Conservation (phyloP, 2,329 filamentous ascomycete species). For the Fusarium algeriense region DNA sequence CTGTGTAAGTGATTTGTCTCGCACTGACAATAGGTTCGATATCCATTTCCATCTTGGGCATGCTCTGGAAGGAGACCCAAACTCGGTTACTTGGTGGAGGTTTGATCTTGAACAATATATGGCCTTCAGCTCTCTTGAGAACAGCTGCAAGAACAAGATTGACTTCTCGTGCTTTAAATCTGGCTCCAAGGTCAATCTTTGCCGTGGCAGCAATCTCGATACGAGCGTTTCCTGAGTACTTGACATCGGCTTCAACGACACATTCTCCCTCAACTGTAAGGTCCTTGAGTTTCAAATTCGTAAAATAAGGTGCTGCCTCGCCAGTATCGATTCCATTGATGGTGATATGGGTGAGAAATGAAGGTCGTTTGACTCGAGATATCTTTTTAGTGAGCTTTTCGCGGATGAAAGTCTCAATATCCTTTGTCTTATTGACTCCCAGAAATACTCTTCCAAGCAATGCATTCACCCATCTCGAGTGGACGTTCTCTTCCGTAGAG, state of each 20-base stretch:
- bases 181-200: conserved; percentile 86
- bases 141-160: conserved; percentile 89
- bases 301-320: conserved; percentile 87
- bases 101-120: conserved; percentile 87
- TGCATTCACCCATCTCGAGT: conserved; percentile 94
- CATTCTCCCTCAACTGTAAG: conserved; percentile 93
- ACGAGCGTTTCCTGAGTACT: conserved; percentile 89
- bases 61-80: conserved; percentile 96
- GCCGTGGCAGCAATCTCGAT: conserved; percentile 94
- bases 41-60: conserved; percentile 93
- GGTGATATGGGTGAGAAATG: conserved; percentile 87
- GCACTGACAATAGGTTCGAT: conserved; percentile 96
- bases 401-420: conserved; percentile 82
- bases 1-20: conserved; percentile 92
- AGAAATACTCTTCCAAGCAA: conserved; percentile 90
- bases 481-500: conserved; percentile 88
- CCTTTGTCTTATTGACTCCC: conserved; percentile 84
- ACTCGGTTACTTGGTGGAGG: conserved; percentile 93
- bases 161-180: conserved; percentile 92
- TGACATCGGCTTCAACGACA: conserved; percentile 85
- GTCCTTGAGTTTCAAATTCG: conserved; percentile 88
- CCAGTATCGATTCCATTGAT: conserved; percentile 88
- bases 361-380: conserved; percentile 89
- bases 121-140: conserved; percentile 86
- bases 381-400: conserved; percentile 97